Evolutionary conservation across 176 grass and related monocot species (phyloP), one percentile per base, ranked within the genome.

Genomic region (Elaeis guineensis): DNA sequence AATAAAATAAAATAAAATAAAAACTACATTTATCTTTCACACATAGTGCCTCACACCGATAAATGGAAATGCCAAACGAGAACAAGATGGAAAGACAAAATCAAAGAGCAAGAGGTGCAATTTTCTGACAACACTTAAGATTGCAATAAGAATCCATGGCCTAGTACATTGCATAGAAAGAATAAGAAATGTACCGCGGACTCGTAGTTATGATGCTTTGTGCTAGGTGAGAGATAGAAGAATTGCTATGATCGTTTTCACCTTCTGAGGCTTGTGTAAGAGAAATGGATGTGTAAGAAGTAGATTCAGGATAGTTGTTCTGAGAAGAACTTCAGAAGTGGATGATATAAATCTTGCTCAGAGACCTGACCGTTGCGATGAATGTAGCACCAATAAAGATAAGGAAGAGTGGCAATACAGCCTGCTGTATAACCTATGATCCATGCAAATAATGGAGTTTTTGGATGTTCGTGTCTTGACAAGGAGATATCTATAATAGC

Each of bases 351-450:
- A 39, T 85, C 79, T 55, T 79, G 57, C 49, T 82, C 72, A 28
- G 78, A 77, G 66, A 77, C 89, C 50, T 80, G 74, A 54, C 68
- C 77, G 55, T 86, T 91, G 61, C 78, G 78, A 65, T 98, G 84
- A 89, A 92, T 74, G 70, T 89, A 92, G 35, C 81, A 81, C 93
- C 93, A 92, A 72, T 88, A 98, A 80, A 98, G 84, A 85, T 98
- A 84, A 52, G 93, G 93, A 35, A 98, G 70, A 2, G 84, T 92
- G 5, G 78, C 81, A 64, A 85, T 78, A 82, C 93, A 98, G 52
- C 93, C 93, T 80, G 86, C 72, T 5, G 81, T 85, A 73, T 92
- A 98, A 71, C 93, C 93, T 73, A 98, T 89, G 66, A 98, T 53
- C 87, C 93, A 98, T 26, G 87, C 78, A 56, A 92, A 82, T 19